Percentiles rank a stretch among this genome's conserved stretches.
Conservation (phyloP, 1,284 basidiomycete genomes). For the Fomitopsis betulina region DNA sequence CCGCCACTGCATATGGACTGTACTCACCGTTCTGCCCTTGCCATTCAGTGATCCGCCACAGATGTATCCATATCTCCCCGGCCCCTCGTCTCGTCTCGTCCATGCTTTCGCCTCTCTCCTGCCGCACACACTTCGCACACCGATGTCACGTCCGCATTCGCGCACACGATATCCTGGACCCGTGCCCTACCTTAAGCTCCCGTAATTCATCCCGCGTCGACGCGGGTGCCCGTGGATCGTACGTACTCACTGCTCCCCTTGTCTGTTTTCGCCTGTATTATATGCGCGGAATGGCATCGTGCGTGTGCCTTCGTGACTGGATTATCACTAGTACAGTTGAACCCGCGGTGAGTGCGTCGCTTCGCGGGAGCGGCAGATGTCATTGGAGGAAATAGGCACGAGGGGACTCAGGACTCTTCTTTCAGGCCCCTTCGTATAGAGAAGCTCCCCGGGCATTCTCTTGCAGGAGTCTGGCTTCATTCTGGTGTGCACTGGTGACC, state of each 20-base stretch:
- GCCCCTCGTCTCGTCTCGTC: not conserved
- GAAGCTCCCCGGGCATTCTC: no score
- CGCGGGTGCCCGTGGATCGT: not conserved
- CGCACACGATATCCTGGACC: constrained; percentile 1
- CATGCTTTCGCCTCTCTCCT: not conserved
- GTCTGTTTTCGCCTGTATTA: not conserved
- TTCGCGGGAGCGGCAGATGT: no score
- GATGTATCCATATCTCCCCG: not conserved
- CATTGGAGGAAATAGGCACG: no score
- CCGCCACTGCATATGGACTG: not conserved
- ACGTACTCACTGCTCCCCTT: not conserved
- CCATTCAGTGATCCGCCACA: not conserved
- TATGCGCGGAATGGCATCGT: not conserved
- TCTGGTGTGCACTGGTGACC: no score
- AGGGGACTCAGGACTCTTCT: no score
- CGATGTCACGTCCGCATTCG: not conserved
- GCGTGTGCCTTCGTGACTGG: not conserved
- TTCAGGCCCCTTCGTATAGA: no score
- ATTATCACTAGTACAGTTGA: not conserved
- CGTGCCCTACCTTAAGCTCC: not conserved
- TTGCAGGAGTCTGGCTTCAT: no score
- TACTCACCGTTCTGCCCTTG: not conserved
- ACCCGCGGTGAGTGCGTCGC: no score
- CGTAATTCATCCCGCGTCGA: not conserved
- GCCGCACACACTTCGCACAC: not conserved